phyloP scores from a whole-genome alignment of 139 green algal genomes.

The Chlamydomonas schloesseri region DNA sequence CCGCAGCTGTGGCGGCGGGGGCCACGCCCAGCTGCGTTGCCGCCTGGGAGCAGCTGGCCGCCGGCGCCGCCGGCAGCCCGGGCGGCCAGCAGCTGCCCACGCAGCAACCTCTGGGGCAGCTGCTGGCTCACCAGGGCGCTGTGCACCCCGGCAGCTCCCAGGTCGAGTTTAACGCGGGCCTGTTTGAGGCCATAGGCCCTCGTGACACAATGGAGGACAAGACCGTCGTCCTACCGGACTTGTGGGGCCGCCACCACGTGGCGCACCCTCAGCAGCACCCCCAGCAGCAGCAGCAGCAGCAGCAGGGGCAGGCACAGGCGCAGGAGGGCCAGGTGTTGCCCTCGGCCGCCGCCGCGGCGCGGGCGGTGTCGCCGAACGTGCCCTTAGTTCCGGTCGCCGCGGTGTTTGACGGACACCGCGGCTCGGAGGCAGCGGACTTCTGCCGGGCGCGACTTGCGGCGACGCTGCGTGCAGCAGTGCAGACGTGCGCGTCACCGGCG shows the following conservation, averaged over 20 bases:
- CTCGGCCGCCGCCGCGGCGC: neutral
- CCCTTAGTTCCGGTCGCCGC: constrained; percentile 52
- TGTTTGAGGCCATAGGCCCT: constrained; percentile 55
- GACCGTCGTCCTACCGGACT: constrained; percentile 58
- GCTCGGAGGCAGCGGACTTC: constrained; percentile 68
- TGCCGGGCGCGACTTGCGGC: constrained; percentile 41
- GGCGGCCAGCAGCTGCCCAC: too few relatives aligned
- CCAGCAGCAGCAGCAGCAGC: neutral
- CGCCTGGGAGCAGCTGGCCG: neutral
- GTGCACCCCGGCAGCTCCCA: too few relatives aligned
- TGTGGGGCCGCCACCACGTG: neutral
- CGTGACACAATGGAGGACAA: constrained; percentile 86
- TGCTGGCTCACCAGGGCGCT: too few relatives aligned
- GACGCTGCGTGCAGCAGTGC: constrained; percentile 38
- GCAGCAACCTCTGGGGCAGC: too few relatives aligned
- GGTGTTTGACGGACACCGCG: constrained; percentile 92
- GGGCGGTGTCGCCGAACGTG: neutral
- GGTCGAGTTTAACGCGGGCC: neutral
- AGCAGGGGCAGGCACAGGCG: too few relatives aligned
- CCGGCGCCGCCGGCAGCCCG: neutral
- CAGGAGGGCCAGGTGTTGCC: too few relatives aligned
- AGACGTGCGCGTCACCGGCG: neutral
- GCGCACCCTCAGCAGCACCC: neutral
- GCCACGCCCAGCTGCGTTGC: neutral
- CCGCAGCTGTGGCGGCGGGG: neutral